These are phyloP conservation scores for Chytriomyces sp. DNA, from an alignment of 192 early-diverging fungal species.

Conservation along the genomic window DNA sequence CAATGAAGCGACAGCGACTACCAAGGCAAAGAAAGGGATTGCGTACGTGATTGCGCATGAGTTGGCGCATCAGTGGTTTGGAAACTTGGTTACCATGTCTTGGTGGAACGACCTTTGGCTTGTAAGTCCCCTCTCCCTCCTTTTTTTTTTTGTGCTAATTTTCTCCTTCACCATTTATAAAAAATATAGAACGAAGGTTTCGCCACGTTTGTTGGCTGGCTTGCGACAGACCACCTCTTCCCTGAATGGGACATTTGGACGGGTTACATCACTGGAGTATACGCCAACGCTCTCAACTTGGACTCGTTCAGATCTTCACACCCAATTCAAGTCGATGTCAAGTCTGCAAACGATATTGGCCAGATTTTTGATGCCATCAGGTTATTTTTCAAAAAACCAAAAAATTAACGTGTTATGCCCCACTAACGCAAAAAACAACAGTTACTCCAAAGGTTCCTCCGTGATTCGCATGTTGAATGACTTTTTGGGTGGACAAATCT, in stretches of 20 bases:
- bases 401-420: slow-evolving; percentile 1
- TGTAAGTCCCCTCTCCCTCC: slow-evolving; percentile 65
- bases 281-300: slow-evolving; percentile 73
- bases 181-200: slow-evolving; percentile 98
- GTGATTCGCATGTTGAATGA: slow-evolving; percentile 92
- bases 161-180: slow-evolving; percentile 70
- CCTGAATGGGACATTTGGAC: slow-evolving; percentile 95
- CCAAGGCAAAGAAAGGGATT: slow-evolving; percentile 75
- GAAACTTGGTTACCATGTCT: slow-evolving; percentile 95
- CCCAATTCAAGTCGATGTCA: slow-evolving; percentile 87
- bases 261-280: slow-evolving; percentile 77
- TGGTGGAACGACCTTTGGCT: slow-evolving; percentile 94
- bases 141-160: background rate
- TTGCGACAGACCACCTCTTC: slow-evolving; percentile 86
- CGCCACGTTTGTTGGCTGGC: slow-evolving; percentile 90
- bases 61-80: slow-evolving; percentile 77
- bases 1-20: slow-evolving; percentile 76
- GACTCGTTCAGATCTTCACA: slow-evolving; percentile 86
- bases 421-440: slow-evolving; percentile 44
- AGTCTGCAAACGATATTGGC: slow-evolving; percentile 80
- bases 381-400: background rate
- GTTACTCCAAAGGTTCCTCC: slow-evolving; percentile 84
- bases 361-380: slow-evolving; percentile 95
- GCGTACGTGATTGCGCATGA: slow-evolving; percentile 90
- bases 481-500: slow-evolving; percentile 38